These are phyloP conservation scores for Yamadazyma insecticola DNA, from an alignment of 805 yeast species.

Conservation along the genomic window DNA sequence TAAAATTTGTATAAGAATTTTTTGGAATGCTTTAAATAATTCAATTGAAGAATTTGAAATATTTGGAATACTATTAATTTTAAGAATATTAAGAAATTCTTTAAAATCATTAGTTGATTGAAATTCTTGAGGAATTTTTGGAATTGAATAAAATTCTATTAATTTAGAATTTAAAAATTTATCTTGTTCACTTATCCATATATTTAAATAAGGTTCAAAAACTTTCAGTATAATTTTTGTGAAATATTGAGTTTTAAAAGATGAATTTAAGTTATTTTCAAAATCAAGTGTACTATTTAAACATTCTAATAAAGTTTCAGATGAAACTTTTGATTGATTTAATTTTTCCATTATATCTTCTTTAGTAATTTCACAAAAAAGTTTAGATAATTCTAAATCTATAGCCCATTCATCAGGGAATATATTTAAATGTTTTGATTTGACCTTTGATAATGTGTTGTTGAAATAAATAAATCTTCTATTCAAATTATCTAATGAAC, in stretches of 20 bases:
- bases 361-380: conserved; percentile 66
- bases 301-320: conserved; percentile 62
- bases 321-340: conserved; percentile 42
- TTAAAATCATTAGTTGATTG: conserved; percentile 9
- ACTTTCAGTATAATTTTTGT: conserved; percentile 50
- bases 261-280: conserved; percentile 66
- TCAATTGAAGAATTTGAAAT: conserved; percentile 87
- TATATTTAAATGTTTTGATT: conserved; percentile 42
- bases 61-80: conserved; percentile 49
- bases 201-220: conserved; percentile 78
- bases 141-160: conserved; percentile 55
- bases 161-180: conserved; percentile 56
- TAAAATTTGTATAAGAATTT: conserved; percentile 60
- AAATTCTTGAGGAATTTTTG: conserved; percentile 46
- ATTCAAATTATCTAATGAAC: conserved; percentile 80
- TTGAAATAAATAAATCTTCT: conserved; percentile 80
- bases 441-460: conserved; percentile 58
- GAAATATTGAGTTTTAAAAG: conserved; percentile 47
- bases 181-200: conserved; percentile 89
- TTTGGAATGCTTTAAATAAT: conserved; percentile 72
- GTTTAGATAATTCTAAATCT: conserved; percentile 51
- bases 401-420: conserved; percentile 78
- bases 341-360: conserved; percentile 46
- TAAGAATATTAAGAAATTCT: conserved; percentile 34
- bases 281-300: conserved; percentile 78